A percentile compares a stretch with the other conserved stretches of the same genome.
These are phyloP conservation scores for Dryas drummondii DNA, from an alignment of 306 rosid genomes.

Conservation along the genomic window DNA sequence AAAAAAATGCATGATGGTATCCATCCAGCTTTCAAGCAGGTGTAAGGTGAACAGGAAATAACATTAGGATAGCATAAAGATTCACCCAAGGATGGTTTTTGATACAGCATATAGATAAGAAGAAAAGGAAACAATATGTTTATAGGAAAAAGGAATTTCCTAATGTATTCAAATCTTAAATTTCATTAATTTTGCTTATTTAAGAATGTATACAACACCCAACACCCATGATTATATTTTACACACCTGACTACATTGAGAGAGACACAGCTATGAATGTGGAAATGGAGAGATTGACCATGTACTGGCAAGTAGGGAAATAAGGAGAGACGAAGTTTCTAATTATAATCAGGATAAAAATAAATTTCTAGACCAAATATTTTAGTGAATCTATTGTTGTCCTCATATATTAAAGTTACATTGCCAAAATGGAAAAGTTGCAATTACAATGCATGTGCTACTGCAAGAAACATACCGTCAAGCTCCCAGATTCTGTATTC, in stretches of 20 bases:
- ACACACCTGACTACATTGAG: not conserved
- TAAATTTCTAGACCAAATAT: not conserved
- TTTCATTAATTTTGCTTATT: not conserved
- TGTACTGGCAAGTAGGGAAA: not conserved
- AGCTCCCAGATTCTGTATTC: constrained; percentile 82
- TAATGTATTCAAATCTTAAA: no score
- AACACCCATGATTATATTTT: not conserved
- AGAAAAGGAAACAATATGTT: no score
- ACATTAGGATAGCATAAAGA: no score
- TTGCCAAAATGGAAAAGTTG: not conserved
- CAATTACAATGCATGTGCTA: not conserved
- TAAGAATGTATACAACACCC: not conserved
- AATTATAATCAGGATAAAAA: not conserved
- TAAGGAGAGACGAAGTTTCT: not conserved
- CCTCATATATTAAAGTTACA: constrained; percentile 20
- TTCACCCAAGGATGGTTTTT: no score
- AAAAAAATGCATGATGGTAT: no score
- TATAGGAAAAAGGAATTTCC: no score
- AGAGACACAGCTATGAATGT: not conserved
- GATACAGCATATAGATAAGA: no score
- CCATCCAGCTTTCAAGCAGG: no score
- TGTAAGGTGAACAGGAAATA: no score
- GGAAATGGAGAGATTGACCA: not conserved
- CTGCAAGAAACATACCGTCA: constrained; percentile 57
- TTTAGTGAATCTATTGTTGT: constrained; percentile 10